Percentiles rank a stretch among this genome's conserved stretches.
These are phyloP conservation scores for Fusarium sterilihyphosum DNA, from an alignment of 2,329 filamentous ascomycete genomes.

Conservation along the genomic window DNA sequence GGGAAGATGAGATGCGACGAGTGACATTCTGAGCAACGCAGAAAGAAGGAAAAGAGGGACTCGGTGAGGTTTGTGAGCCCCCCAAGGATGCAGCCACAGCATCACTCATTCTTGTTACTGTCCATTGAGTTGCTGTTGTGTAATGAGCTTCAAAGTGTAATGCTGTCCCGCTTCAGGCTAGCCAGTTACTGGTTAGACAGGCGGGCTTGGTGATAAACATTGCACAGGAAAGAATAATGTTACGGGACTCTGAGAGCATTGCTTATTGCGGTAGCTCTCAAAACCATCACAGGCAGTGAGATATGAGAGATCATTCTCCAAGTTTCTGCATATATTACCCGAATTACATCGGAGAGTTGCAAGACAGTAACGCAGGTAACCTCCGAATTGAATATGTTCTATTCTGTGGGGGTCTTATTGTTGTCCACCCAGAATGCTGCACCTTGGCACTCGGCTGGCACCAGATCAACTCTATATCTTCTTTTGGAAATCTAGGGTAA, in stretches of 20 bases:
- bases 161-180: slow-evolving; percentile 9
- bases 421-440: neutral
- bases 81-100: slow-evolving; percentile 33
- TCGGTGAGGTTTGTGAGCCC: slow-evolving; percentile 1
- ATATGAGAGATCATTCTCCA: neutral
- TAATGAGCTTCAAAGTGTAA: slow-evolving; percentile 16
- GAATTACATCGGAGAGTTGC: neutral
- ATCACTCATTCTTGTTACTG: slow-evolving; percentile 15
- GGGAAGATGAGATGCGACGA: slow-evolving; percentile 18
- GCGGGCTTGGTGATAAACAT: neutral
- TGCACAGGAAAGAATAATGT: neutral
- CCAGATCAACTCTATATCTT: neutral
- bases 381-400: neutral
- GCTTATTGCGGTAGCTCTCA: neutral
- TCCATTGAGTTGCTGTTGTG: slow-evolving; percentile 24
- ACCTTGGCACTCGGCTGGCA: neutral
- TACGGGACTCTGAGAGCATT: neutral
- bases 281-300: neutral
- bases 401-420: neutral
- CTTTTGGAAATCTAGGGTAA: slow-evolving; percentile 22
- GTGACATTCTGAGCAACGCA: slow-evolving; percentile 20
- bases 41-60: neutral
- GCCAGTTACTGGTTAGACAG: neutral
- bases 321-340: neutral
- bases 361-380: neutral